These are phyloP conservation scores for Aegle marmelos DNA, from an alignment of 345 rosid genomes.

Conservation along the genomic window DNA sequence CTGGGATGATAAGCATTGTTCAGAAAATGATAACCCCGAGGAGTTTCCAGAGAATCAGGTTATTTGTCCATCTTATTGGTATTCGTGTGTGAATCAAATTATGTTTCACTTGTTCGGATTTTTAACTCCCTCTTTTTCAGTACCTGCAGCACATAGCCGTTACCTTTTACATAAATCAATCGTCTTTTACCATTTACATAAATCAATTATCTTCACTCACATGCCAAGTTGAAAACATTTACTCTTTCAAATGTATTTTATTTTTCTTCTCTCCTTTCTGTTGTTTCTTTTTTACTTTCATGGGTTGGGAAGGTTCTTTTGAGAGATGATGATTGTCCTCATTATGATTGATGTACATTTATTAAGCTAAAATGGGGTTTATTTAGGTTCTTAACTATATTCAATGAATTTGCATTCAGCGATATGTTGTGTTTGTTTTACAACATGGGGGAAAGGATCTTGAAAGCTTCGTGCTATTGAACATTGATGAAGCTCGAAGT, in stretches of 20 bases:
- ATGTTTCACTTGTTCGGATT: not conserved
- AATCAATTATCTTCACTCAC: too few species aligned
- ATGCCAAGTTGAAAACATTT: not conserved
- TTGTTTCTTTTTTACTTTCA: not conserved
- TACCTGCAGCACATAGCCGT: not conserved
- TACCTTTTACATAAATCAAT: not conserved
- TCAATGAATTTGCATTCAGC: constrained; percentile 42
- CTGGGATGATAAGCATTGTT: constrained; percentile 78
- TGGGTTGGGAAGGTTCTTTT: not conserved
- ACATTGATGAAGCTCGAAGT: constrained; percentile 80
- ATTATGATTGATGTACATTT: not conserved
- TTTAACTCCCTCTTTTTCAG: not conserved
- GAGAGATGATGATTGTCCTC: not conserved
- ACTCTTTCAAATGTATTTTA: not conserved
- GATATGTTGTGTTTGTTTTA: constrained; percentile 79
- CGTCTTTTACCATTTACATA: not conserved
- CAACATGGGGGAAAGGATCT: constrained; percentile 98
- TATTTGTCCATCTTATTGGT: constrained; percentile 11
- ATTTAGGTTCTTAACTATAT: constrained; percentile 10
- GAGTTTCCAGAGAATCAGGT: constrained; percentile 83
- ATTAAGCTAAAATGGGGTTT: not conserved
- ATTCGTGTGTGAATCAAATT: not conserved
- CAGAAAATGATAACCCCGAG: constrained; percentile 91
- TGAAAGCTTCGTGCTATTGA: constrained; percentile 79
- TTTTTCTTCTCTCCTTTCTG: not conserved